Conservation (phyloP, 2,329 filamentous ascomycete genomes). For the Colletotrichum sp. region DNA sequence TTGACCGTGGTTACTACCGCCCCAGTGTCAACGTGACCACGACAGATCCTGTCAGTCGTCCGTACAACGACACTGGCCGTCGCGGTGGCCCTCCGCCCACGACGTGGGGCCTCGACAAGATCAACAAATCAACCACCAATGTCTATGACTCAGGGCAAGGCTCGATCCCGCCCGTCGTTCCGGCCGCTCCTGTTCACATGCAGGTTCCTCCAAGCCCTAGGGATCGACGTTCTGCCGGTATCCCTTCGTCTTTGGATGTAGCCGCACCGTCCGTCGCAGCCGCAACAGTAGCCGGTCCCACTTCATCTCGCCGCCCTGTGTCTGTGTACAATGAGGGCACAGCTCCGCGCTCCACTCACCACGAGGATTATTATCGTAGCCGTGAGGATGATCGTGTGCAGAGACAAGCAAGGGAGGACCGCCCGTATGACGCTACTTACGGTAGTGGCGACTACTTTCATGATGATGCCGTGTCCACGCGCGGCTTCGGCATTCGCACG, state of each 20-base stretch:
- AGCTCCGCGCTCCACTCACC: conserved; percentile 43
- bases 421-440: conserved; percentile 35
- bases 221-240: conserved; percentile 24
- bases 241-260: conserved; percentile 6
- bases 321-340: conserved; percentile 58
- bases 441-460: conserved; percentile 41
- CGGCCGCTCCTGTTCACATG: conserved; percentile 30
- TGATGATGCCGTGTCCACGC: conserved; percentile 49
- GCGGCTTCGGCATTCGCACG: conserved; percentile 58
- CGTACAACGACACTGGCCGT: conserved; percentile 28
- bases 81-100: conserved; percentile 67
- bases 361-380: conserved; percentile 53
- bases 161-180: conserved; percentile 46
- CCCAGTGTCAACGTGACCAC: conserved; percentile 50
- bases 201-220: conserved; percentile 39
- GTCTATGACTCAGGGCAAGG: conserved; percentile 54
- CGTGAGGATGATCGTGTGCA: conserved; percentile 52
- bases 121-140: conserved; percentile 50
- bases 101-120: conserved; percentile 73
- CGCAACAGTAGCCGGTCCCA: conserved; percentile 24
- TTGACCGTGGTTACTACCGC: conserved; percentile 59
- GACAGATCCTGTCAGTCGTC: conserved; percentile 26
- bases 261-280: conserved; percentile 8
- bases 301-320: conserved; percentile 44
- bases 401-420: conserved; percentile 44